Evolutionary conservation across 768 basidiomycete species (phyloP), one percentile per base, ranked within the genome.

Genomic region (Roridomyces roridus): DNA sequence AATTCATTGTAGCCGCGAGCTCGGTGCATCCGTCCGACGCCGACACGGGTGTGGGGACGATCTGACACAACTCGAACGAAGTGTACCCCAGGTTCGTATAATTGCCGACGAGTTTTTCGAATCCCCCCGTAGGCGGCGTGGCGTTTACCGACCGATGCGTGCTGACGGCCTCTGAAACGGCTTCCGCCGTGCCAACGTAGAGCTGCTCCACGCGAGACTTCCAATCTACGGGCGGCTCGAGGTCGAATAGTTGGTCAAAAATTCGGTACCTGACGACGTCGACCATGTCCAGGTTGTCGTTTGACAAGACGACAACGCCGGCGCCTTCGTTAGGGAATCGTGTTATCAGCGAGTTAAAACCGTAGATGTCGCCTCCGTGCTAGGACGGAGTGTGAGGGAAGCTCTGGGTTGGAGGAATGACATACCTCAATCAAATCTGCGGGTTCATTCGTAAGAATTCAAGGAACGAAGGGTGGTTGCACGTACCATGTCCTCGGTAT

Each of bases 401-500:
- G 15, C 2, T 29, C 2, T 5, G 24, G 6, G 14, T 11, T 26
- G 47, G 5, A 61, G 18, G 47, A 58, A n/a, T 59, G 59, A 25
- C 50, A 20, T 36, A 51, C 43, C 43, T 55, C 48, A 43, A 58
- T 58, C 39, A 58, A 50, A 23, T 55, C 44, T 44, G 20, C 18
- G 26, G 40, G 7, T 14, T 14, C 14, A 14, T 7, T 14, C 14
- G 29, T 37, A 39, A 25, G 14, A n/a, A 29, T n/a, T 39, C 9
- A 35, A 5, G 3, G 2, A 24, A 24, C 29, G n/a, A 17, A 17
- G 2, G 18, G 29, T 7, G 29, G 14, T 31, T 31, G 29, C 7
- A 43, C 48, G 44, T 41, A 71, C 69, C 63, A 45, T 72, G 67
- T 0, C 70, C 70, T 12, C 70, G 55, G 44, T 72, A 74, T 10